Conservation (phyloP, 1,284 basidiomycete genomes). For the Cutaneotrichosporon daszewskae region DNA sequence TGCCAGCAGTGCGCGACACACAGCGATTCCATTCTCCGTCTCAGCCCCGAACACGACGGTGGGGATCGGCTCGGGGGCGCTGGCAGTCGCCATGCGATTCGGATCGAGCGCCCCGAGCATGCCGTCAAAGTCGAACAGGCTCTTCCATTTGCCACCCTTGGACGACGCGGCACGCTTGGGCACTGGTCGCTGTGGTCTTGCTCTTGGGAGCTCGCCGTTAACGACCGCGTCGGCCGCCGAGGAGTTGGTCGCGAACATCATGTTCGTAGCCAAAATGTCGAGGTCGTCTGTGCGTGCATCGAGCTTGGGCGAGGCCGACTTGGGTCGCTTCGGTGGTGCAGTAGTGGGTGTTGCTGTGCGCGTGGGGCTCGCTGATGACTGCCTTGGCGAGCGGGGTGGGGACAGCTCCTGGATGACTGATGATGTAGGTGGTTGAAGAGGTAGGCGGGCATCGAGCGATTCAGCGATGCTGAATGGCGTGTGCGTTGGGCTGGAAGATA, state of each 20-base stretch:
- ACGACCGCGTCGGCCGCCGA: conserved; percentile 1
- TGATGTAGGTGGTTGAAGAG: conserved; percentile 2
- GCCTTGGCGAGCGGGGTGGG: not conserved
- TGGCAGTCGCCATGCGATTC: conserved; percentile 10
- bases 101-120: conserved; percentile 25
- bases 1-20: conserved; percentile 12
- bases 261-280: conserved; percentile 1
- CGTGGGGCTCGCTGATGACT: not conserved
- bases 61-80: conserved; percentile 12
- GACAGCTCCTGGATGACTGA: not conserved
- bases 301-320: not conserved
- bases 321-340: not conserved
- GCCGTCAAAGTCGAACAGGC: conserved; percentile 16
- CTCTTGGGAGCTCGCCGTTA: not conserved
- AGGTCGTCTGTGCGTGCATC: not conserved
- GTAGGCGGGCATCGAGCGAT: not conserved
- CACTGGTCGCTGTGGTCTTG: not conserved
- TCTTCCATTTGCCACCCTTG: conserved; percentile 1
- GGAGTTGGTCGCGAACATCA: conserved; percentile 2
- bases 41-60: conserved; percentile 28
- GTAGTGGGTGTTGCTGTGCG: not conserved
- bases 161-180: not conserved
- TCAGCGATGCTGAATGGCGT: conserved; percentile 6
- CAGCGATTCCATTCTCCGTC: conserved; percentile 15
- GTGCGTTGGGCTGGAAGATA: conserved; percentile 4